Conservation (phyloP, 441 rosid genomes). For the Dalechampia spathulata region DNA sequence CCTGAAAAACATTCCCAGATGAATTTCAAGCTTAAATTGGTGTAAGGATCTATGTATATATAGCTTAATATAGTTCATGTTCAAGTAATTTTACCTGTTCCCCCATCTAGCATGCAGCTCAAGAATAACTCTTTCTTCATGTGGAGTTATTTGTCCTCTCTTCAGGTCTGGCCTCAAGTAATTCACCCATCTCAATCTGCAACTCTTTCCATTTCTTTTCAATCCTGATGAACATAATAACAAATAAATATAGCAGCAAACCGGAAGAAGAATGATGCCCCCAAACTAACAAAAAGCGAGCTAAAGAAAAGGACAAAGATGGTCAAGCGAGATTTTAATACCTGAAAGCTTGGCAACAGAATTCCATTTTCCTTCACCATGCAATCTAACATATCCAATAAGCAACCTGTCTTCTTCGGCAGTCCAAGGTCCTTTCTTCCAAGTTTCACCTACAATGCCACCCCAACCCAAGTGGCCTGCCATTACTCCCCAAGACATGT, state of each 20-base stretch:
- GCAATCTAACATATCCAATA: constrained; percentile 58
- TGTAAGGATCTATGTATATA: no score
- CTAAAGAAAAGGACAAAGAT: no score
- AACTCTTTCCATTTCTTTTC: constrained; percentile 93
- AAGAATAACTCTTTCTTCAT: constrained; percentile 72
- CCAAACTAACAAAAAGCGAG: no score
- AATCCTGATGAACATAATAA: no score
- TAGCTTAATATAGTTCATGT: no score
- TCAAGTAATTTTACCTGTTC: constrained; percentile 82
- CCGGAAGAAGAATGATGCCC: no score
- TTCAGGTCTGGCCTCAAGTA: constrained; percentile 94
- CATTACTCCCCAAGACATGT: no score
- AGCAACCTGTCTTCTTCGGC: constrained; percentile 82
- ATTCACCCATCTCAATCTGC: constrained; percentile 95
- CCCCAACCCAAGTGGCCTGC: constrained; percentile 57
- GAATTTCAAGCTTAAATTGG: no score
- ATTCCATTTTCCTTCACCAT: constrained; percentile 96
- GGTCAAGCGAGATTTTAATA: no score
- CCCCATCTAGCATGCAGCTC: constrained; percentile 97
- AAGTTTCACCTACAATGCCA: constrained; percentile 43
- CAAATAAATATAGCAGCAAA: no score
- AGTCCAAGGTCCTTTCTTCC: constrained; percentile 99
- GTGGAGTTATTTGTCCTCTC: constrained; percentile 87
- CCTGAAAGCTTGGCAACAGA: constrained; percentile 85
- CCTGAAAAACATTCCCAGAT: no score